Conservation (phyloP, 352 stramenopile genomes). For the Globisporangium mamillatum region DNA sequence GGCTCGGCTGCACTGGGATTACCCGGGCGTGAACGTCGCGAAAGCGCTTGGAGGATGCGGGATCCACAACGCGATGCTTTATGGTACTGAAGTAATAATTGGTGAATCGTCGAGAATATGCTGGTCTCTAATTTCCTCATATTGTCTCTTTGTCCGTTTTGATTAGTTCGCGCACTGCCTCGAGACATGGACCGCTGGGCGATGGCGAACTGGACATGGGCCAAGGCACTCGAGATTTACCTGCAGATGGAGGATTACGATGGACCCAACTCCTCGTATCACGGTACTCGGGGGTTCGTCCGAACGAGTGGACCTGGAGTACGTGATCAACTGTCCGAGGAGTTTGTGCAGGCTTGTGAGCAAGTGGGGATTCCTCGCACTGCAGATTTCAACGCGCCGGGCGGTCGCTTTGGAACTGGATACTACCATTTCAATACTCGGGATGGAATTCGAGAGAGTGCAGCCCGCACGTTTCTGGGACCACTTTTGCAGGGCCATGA, state of each 20-base stretch:
- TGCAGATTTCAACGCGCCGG: constrained; percentile 82
- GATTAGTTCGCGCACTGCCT: constrained; percentile 59
- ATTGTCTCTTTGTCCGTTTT: constrained; percentile 6
- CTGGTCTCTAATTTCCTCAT: not conserved
- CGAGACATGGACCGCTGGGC: constrained; percentile 77
- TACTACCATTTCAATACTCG: constrained; percentile 89
- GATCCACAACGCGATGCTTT: constrained; percentile 92
- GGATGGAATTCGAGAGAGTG: constrained; percentile 79
- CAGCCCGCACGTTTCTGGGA: constrained; percentile 65
- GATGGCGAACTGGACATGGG: constrained; percentile 73
- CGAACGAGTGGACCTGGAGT: constrained; percentile 43
- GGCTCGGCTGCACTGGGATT: constrained; percentile 63
- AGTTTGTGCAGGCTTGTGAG: constrained; percentile 54
- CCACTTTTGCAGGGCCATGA: constrained; percentile 39
- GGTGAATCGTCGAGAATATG: too few species aligned
- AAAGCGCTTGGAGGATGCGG: constrained; percentile 86
- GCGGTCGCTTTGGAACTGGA: constrained; percentile 57
- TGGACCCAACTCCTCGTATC: constrained; percentile 45
- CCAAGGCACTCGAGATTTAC: constrained; percentile 69
- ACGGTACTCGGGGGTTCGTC: constrained; percentile 54
- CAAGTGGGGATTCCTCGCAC: constrained; percentile 54
- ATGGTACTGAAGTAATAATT: constrained; percentile 34
- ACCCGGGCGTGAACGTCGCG: constrained; percentile 78
- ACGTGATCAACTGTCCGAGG: constrained; percentile 32
- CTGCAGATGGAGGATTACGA: constrained; percentile 74